These are phyloP conservation scores for Penicillium sp. DNA, from an alignment of 2,329 filamentous ascomycete species.

Conservation along the genomic window DNA sequence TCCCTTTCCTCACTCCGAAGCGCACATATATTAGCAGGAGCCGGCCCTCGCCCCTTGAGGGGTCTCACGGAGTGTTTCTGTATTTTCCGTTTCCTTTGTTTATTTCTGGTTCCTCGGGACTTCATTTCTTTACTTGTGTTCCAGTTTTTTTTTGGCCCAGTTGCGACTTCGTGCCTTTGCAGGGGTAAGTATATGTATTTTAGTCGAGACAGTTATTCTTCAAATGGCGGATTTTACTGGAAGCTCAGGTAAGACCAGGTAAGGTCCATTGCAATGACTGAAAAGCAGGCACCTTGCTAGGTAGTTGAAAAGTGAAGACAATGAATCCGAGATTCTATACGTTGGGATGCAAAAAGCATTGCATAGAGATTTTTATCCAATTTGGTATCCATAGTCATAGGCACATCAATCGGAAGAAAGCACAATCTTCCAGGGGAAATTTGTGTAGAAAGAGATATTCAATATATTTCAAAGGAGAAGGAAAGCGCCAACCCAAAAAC, in stretches of 20 bases:
- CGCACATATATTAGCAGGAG: constrained; percentile 9
- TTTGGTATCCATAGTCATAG: constrained; percentile 38
- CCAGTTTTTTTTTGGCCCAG: constrained; percentile 33
- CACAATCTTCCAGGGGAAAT: constrained; percentile 19
- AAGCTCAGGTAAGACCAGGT: constrained; percentile 49
- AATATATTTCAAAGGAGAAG: constrained; percentile 30
- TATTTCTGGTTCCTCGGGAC: constrained; percentile 21
- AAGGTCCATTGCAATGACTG: constrained; percentile 39
- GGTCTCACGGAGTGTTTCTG: constrained; percentile 21
- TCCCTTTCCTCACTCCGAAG: constrained; percentile 1
- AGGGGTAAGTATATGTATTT: constrained; percentile 53
- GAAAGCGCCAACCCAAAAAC: constrained; percentile 41
- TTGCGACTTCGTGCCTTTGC: constrained; percentile 23
- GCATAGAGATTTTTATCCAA: constrained; percentile 27
- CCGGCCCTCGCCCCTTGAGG: constrained; percentile 1
- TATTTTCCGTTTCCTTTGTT: constrained; percentile 32
- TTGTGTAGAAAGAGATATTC: constrained; percentile 24
- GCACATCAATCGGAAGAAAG: constrained; percentile 35
- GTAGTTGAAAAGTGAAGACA: constrained; percentile 1
- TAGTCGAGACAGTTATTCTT: constrained; percentile 35
- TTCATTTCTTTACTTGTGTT: constrained; percentile 28
- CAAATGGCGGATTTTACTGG: constrained; percentile 20
- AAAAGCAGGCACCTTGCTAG: constrained; percentile 25
- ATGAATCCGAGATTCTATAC: background rate
- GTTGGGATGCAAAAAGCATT: background rate